Percentiles rank a stretch among this genome's conserved stretches.
phyloP scores from a whole-genome alignment of 1,139 yeast species.

The Pichia sp. region DNA sequence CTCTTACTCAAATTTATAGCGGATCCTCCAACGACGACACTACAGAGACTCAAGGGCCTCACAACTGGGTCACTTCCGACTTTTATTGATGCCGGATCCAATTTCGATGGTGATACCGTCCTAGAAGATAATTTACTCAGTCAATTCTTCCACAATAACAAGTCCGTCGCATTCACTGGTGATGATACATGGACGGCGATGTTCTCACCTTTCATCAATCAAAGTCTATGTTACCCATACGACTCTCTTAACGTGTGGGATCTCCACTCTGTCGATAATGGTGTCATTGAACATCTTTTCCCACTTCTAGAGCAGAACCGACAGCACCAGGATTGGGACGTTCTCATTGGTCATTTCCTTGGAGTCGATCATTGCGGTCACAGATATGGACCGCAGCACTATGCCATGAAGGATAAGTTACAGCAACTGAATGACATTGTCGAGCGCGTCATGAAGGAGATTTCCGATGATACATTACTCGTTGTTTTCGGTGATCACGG shows the following conservation, averaged over 20 bases:
- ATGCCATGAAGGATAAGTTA: slow-evolving; percentile 73
- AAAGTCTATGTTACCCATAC: slow-evolving; percentile 57
- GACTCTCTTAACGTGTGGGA: slow-evolving; percentile 95
- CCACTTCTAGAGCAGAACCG: slow-evolving; percentile 39
- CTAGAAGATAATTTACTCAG: slow-evolving; percentile 85
- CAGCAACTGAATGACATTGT: slow-evolving; percentile 69
- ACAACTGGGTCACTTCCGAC: slow-evolving; percentile 97
- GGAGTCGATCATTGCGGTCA: slow-evolving; percentile 99
- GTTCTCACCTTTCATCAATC: slow-evolving; percentile 57
- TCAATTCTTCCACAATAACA: slow-evolving; percentile 54
- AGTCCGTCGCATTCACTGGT: slow-evolving; percentile 75
- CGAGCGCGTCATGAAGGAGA: slow-evolving; percentile 38
- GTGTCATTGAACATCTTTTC: slow-evolving; percentile 64
- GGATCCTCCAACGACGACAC: slow-evolving; percentile 96
- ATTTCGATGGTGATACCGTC: slow-evolving; percentile 87
- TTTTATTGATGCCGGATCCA: slow-evolving; percentile 94
- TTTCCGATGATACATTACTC: slow-evolving; percentile 75
- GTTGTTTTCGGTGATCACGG: slow-evolving; percentile 96
- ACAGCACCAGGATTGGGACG: slow-evolving; percentile 52
- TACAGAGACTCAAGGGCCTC: slow-evolving; percentile 86
- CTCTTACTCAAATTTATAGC: slow-evolving; percentile 77
- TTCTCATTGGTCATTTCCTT: slow-evolving; percentile 83
- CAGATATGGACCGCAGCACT: slow-evolving; percentile 86
- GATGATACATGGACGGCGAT: slow-evolving; percentile 96
- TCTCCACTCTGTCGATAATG: slow-evolving; percentile 87